Evolutionary conservation across 2,329 filamentous ascomycete genomes (phyloP), one percentile per base, ranked within the genome.

Genomic region (Colletotrichum camelliae): DNA sequence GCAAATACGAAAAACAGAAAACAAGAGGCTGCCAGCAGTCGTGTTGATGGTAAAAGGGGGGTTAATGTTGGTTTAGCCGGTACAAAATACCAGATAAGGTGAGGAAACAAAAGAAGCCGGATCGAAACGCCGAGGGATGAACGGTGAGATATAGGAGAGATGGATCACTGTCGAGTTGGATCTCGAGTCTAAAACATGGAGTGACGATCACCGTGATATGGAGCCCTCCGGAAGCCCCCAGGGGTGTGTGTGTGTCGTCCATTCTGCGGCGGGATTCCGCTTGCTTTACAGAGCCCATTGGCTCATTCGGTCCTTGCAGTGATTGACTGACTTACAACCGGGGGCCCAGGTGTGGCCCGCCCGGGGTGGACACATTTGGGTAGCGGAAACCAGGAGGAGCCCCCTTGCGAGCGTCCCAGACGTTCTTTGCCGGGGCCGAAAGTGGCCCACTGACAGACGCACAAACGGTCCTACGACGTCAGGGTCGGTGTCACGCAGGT

Each of bases 371-470:
- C 57, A 43, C 57, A 12, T n/a, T 35, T 24, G n/a, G 12, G 29
- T 64, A 9, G 29, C 39, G 43, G 29, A 39, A 39, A 48, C 58
- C 35, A 2, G 29, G 64, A 55, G 65, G 21, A n/a, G 13, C 60
- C 48, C 18, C 48, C 18, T 75, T 73, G 73, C 70, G 64, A 75
- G 43, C 9, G 73, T 68, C 70, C 58, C 70, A 69, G 65, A 74
- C 74, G 58, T 35, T 10, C 27, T 33, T 24, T 31, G 55, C 64
- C 55, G 33, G 73, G 43, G 33, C 15, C 39, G 33, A 37, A 35
- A 52, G 43, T 69, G 33, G n/a, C 33, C 29, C 21, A 27, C 48
- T 64, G 31, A 18, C 55, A 39, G 13, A n/a, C 15, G 52, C 21
- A n/a, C 35, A 62, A 15, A n/a, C 39, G 7, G 57, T 29, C 9